A percentile compares a stretch with the other conserved stretches of the same genome.
phyloP scores from a whole-genome alignment of 306 rosid genomes.

The Castanea crenata region DNA sequence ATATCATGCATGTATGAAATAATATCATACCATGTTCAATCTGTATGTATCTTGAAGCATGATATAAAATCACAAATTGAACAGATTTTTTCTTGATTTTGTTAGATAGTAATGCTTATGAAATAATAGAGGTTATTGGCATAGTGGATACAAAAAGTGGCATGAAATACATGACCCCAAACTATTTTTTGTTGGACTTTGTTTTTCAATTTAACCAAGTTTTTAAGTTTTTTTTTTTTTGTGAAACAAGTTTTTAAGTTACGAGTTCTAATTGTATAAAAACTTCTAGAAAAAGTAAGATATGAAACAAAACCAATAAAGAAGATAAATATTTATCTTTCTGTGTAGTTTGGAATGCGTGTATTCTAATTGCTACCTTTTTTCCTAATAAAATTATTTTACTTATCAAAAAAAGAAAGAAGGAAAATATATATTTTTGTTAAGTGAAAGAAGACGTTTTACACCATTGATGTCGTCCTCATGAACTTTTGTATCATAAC shows the following conservation, averaged over 20 bases:
- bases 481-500: no score
- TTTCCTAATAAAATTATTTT: no score
- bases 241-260: neutral
- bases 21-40: no score
- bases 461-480: no score
- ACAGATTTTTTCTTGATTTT: neutral
- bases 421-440: no score
- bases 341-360: neutral
- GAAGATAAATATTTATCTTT: neutral
- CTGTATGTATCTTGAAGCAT: no score
- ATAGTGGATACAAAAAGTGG: neutral
- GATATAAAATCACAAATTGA: no score
- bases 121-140: neutral
- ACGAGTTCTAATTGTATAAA: neutral
- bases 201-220: neutral
- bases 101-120: neutral
- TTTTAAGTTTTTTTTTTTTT: neutral
- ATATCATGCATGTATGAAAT: no score
- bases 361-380: neutral
- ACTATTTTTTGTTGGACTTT: neutral
- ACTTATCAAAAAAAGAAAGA: no score
- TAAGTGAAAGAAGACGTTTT: no score
- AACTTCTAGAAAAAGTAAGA: neutral
- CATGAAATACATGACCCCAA: neutral
- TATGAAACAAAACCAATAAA: neutral